These are phyloP conservation scores for Emergomyces africanus DNA, from an alignment of 2,329 filamentous ascomycete genomes.

Conservation along the genomic window DNA sequence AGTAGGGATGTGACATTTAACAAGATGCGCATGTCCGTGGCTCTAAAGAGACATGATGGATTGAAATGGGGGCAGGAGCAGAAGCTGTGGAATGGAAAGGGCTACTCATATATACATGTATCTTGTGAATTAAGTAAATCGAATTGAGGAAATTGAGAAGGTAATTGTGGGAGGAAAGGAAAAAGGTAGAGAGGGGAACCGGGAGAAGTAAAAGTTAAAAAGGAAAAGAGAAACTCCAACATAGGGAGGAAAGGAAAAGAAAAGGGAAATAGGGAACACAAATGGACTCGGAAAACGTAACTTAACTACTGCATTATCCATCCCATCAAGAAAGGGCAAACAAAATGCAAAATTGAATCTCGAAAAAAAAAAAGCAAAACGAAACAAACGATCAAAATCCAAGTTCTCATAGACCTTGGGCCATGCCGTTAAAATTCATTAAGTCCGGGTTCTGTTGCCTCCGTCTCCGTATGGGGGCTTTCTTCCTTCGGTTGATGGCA, in stretches of 20 bases:
- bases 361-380: not conserved
- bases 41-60: not conserved
- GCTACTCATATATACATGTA: not conserved
- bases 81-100: not conserved
- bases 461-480: slow-evolving; percentile 30
- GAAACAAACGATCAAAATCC: not conserved
- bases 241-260: not conserved
- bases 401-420: slow-evolving; percentile 12
- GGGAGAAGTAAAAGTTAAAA: not conserved
- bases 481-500: slow-evolving; percentile 27
- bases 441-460: slow-evolving; percentile 20
- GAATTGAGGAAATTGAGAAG: not conserved
- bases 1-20: not conserved
- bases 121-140: not conserved
- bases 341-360: not conserved
- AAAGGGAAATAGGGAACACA: not conserved
- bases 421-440: slow-evolving; percentile 22
- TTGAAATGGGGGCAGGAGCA: not conserved
- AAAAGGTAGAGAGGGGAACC: not conserved
- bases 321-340: slow-evolving; percentile 3
- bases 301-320: not conserved
- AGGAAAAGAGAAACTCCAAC: not conserved
- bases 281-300: not conserved
- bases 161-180: slow-evolving; percentile 7
- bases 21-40: not conserved